Base-by-base conservation (phyloP, 1,284 basidiomycete species). In the Microbotryum intermedium region DNA sequence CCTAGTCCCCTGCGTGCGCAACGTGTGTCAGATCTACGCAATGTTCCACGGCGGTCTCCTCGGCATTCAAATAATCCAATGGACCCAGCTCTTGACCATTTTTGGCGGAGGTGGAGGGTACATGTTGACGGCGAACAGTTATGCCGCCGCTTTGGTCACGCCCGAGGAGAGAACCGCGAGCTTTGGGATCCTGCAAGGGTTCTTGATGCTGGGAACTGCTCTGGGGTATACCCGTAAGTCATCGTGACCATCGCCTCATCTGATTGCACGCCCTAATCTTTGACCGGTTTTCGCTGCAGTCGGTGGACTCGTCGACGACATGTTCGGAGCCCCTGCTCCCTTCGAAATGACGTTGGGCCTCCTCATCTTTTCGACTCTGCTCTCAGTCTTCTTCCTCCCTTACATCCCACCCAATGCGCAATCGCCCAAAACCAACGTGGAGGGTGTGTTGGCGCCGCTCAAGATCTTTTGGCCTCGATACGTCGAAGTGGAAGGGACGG, bases 71-170 rank as follows among this genome's bases (percentile, higher is more conserved):
- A 71, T 75, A 54, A 72, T 75, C 43, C 71, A 72, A 39, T 50
- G 56, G 10, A 73, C 74, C 1, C 76, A 77, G 59, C 44, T 72
- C 30, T 70, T 77, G 67, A 75, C 75, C 30, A 68, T 74, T 3
- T 50, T 75, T 1, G 76, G 75, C 4, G 70, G 69, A 0, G 73
- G 67, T 2, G 74, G 72, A 8, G 75, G 74, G 1, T 72, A 73
- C 58, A 59, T 56, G 18, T 55, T 64, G 26, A 50, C 53, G 10
- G 50, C 52, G 13, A 76, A 75, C 57, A 62, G 65, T 13, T 75
- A 66, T 57, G 59, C 74, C 25, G 64, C 71, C 4, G 57, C 66
- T 3, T 58, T 76, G 23, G 70, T 69, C 4, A 20, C 28, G 1
- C 61, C 71, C 8, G 71, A 71, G 16, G 67, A 70, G 25, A 62